Percentiles rank a stretch among this genome's conserved stretches.
Conservation (phyloP, 75 land plant species). For the Picea glauca region DNA sequence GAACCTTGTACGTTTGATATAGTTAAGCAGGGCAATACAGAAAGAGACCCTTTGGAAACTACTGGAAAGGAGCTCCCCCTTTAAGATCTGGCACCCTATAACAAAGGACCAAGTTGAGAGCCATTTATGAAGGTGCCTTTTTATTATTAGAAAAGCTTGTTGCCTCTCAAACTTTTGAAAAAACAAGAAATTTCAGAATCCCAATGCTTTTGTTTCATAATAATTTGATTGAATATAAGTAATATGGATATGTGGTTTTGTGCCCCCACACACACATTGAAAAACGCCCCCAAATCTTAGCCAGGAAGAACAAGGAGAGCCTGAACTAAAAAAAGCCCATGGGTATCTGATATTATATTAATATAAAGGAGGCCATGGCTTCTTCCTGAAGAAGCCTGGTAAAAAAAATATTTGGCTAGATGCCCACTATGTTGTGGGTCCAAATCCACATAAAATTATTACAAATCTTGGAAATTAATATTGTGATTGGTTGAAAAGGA, state of each 20-base stretch:
- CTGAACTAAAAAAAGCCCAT: constrained; percentile 2
- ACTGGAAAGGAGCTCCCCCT: too few species aligned
- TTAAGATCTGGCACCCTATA: neutral
- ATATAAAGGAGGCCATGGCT: neutral
- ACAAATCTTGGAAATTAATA: neutral
- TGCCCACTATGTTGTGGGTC: constrained; percentile 9
- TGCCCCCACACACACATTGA: neutral
- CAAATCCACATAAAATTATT: neutral
- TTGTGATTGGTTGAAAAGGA: constrained; percentile 3
- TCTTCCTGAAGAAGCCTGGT: neutral
- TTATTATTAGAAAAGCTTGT: neutral
- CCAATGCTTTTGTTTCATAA: neutral
- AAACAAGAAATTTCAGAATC: neutral
- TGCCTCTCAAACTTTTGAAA: neutral
- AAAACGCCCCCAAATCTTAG: neutral
- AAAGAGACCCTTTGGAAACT: neutral
- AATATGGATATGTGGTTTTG: neutral
- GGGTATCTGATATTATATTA: neutral
- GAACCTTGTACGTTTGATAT: constrained; percentile 8
- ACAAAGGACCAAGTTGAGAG: neutral
- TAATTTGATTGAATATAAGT: neutral
- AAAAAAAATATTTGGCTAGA: neutral
- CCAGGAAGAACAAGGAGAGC: neutral
- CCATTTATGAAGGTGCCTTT: neutral
- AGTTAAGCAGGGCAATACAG: neutral